Percentiles rank a stretch among this genome's conserved stretches.
phyloP scores from a whole-genome alignment of 768 basidiomycete genomes.

The Kondoa malvinella region DNA sequence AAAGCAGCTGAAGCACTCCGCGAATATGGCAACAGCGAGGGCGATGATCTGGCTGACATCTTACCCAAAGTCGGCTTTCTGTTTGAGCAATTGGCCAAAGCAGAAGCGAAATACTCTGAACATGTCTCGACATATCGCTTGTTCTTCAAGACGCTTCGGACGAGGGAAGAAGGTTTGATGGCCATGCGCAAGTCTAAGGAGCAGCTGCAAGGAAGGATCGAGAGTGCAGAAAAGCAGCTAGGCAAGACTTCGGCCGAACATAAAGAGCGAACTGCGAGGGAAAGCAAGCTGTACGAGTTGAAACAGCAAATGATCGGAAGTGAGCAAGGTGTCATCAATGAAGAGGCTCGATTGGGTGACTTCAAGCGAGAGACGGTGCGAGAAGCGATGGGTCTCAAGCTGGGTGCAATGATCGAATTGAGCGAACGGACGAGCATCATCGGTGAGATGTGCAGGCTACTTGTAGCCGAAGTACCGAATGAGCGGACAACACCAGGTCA shows the following conservation, averaged over 20 bases:
- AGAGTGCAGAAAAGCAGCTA: conserved; percentile 35
- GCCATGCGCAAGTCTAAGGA: conserved; percentile 31
- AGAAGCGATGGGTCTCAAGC: conserved; percentile 34
- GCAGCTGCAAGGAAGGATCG: conserved; percentile 31
- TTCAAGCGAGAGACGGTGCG: conserved; percentile 33
- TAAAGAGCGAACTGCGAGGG: conserved; percentile 33
- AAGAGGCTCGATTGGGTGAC: conserved; percentile 30
- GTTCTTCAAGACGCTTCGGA: conserved; percentile 34
- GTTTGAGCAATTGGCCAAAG: conserved; percentile 29
- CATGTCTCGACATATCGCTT: conserved; percentile 21
- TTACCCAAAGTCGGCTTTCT: conserved; percentile 30
- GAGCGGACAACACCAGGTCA: conserved; percentile 35
- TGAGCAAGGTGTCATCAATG: conserved; percentile 24
- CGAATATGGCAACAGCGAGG: conserved; percentile 32
- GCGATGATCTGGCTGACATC: conserved; percentile 31
- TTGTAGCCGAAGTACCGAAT: conserved; percentile 35
- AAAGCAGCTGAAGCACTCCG: conserved; percentile 29
- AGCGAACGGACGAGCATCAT: conserved; percentile 35
- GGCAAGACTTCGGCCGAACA: conserved; percentile 37
- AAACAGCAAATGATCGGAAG: conserved; percentile 33
- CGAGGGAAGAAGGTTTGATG: conserved; percentile 33
- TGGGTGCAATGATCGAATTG: conserved; percentile 35
- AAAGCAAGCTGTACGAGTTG: conserved; percentile 32
- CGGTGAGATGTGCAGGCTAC: conserved; percentile 35
- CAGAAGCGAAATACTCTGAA: conserved; percentile 22